phyloP scores from a whole-genome alignment of 2,329 filamentous ascomycete species.

The Metarhizium humberi region DNA sequence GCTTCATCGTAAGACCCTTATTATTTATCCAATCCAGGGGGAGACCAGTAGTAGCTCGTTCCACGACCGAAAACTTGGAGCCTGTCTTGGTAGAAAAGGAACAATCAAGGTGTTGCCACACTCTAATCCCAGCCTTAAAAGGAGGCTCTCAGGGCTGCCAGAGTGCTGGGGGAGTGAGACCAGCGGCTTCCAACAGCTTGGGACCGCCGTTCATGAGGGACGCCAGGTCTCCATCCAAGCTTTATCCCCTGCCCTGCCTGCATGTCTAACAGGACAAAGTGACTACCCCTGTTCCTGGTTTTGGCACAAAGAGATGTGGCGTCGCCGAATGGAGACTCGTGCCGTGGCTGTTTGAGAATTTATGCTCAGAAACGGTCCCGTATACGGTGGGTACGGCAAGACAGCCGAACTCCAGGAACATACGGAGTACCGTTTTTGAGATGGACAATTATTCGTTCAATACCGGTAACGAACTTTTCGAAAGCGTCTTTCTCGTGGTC shows the following conservation, averaged over 20 bases:
- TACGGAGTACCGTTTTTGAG: not conserved
- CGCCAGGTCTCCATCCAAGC: no score
- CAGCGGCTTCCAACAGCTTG: not conserved
- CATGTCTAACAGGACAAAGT: not conserved
- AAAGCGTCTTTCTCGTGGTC: not conserved
- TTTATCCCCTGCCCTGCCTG: no score
- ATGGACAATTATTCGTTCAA: not conserved
- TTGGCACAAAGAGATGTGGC: slow-evolving; percentile 9
- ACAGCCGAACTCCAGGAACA: not conserved
- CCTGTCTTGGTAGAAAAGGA: not conserved
- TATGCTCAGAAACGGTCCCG: not conserved
- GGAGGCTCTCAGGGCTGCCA: not conserved
- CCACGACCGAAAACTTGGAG: not conserved
- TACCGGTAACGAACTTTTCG: not conserved
- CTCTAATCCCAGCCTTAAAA: not conserved
- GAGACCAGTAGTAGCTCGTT: not conserved
- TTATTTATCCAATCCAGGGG: not conserved
- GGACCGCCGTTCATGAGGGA: not conserved
- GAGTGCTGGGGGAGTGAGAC: not conserved
- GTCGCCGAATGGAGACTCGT: slow-evolving; percentile 7
- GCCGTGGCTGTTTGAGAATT: not conserved
- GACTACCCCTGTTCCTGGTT: not conserved
- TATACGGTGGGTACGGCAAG: not conserved
- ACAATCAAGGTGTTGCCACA: not conserved
- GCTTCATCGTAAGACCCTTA: not conserved